Base-by-base conservation (phyloP, 1,139 yeast genomes). In the Kluyveromyces sp. region DNA sequence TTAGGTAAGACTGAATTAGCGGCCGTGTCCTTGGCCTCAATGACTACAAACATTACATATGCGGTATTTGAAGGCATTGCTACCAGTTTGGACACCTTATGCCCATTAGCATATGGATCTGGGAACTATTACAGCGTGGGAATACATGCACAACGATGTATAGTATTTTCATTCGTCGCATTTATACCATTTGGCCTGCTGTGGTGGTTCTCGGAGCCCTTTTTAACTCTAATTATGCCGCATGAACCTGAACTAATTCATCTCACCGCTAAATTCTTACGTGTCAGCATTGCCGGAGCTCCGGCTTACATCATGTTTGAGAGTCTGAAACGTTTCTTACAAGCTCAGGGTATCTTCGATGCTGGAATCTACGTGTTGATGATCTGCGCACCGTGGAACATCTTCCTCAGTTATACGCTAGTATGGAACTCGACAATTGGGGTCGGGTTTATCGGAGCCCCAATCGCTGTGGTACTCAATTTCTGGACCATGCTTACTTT, bases 341-440 rank as follows among this genome's bases (percentile, higher is more conserved):
- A 88, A 65, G 89, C 95, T 0, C 96, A 89, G 63, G 95, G 95
- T 6, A 84, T 87, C 20, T 88, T 86, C 68, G 94, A 85, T 55
- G 96, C 96, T 0, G 85, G 94, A 3, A 83, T 95, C 1, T 80
- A 84, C 28, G 83, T 87, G 4, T 65, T 88, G 34, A 69, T 85
- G 39, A 64, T 87, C 9, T 78, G 89, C 55, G 92, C 96, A 0
- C 96, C 96, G 0, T 54, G 84, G 22, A 87, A 89, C 61, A 73
- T 84, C 4, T 56, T 78, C 9, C 60, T 83, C 42, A 85, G 89
- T 50, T 86, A 83, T 71, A 57, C 78, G n/a, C 66, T 88, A 33
- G 94, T 88, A 8, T 88, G 95, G 92, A 73, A 83, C 57, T 63
- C 68, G 36, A 63, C 60, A 3, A 70, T 70, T 48, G 86, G 87